These are phyloP conservation scores for Periconia sp. DNA, from an alignment of 2,329 filamentous ascomycete species.

Conservation along the genomic window DNA sequence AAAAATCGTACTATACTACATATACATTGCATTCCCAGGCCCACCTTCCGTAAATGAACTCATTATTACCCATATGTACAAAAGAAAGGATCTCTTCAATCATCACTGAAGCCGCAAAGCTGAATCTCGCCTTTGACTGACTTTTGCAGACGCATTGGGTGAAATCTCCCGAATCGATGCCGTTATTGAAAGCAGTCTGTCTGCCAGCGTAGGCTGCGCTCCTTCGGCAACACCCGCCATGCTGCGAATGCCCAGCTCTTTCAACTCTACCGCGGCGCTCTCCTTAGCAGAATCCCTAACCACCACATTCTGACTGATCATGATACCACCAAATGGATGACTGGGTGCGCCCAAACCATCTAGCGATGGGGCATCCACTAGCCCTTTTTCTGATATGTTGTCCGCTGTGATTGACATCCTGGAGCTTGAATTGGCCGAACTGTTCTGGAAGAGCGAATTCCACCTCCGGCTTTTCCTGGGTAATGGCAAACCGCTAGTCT, in stretches of 20 bases:
- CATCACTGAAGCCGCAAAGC: not conserved
- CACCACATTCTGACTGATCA: conserved; percentile 41
- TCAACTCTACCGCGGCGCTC: conserved; percentile 28
- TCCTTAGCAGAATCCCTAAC: conserved; percentile 29
- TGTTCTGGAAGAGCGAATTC: conserved; percentile 14
- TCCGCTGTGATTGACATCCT: conserved; percentile 24
- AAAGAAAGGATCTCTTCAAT: too few relatives aligned
- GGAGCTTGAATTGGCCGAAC: conserved; percentile 7
- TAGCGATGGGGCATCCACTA: conserved; percentile 16
- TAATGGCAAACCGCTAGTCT: conserved; percentile 4
- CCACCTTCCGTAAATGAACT: too few relatives aligned
- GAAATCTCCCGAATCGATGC: conserved; percentile 28
- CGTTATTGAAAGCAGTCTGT: conserved; percentile 37
- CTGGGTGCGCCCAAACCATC: conserved; percentile 6
- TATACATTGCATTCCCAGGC: not conserved
- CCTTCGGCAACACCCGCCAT: conserved; percentile 37
- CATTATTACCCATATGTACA: too few relatives aligned
- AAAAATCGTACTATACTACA: not conserved
- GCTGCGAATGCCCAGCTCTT: conserved; percentile 34
- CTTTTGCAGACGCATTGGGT: conserved; percentile 1
- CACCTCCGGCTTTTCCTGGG: conserved; percentile 14
- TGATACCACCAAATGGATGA: conserved; percentile 40
- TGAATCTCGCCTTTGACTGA: not conserved
- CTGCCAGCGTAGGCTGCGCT: conserved; percentile 47
- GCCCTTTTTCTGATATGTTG: conserved; percentile 32